These are phyloP conservation scores for Veloboletus limbatus DNA, from an alignment of 1,284 basidiomycete species.

Conservation along the genomic window DNA sequence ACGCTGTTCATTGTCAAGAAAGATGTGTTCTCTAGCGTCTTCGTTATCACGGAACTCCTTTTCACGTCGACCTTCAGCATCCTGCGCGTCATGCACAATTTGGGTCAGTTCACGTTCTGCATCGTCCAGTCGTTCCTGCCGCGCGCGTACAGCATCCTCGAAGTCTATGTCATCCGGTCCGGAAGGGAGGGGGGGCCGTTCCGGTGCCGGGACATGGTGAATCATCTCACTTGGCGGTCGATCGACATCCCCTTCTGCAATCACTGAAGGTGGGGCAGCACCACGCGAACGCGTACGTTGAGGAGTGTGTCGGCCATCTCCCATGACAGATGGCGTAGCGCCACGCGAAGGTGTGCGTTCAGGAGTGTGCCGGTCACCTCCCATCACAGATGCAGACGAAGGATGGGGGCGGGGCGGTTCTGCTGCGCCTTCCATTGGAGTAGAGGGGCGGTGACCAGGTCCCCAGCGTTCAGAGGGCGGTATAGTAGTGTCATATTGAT, in stretches of 20 bases:
- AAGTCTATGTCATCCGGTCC: slow-evolving; percentile 22
- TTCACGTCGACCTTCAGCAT: slow-evolving; percentile 61
- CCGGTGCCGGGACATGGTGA: slow-evolving; percentile 24
- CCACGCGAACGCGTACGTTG: slow-evolving; percentile 13
- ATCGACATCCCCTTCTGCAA: slow-evolving; percentile 18
- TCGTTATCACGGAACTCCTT: slow-evolving; percentile 60
- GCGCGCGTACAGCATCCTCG: slow-evolving; percentile 51
- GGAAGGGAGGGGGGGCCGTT: not conserved
- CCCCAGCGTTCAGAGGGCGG: slow-evolving; percentile 10
- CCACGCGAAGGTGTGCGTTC: slow-evolving; percentile 15
- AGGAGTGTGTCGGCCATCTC: not conserved
- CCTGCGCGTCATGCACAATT: slow-evolving; percentile 45
- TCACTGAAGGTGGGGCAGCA: slow-evolving; percentile 11
- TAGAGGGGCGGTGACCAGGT: slow-evolving; percentile 1
- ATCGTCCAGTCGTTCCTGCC: slow-evolving; percentile 53
- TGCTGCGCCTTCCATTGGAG: slow-evolving; percentile 7
- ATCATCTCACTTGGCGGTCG: slow-evolving; percentile 28
- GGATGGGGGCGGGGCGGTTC: slow-evolving; percentile 15
- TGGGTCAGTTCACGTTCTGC: slow-evolving; percentile 49
- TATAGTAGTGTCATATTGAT: slow-evolving; percentile 10
- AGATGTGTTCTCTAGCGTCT: slow-evolving; percentile 58
- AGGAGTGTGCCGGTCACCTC: slow-evolving; percentile 2
- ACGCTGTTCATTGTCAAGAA: slow-evolving; percentile 55
- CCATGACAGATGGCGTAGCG: slow-evolving; percentile 7
- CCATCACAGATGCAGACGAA: slow-evolving; percentile 9